Conservation (phyloP, 1,284 basidiomycete species). For the Phenoliferia sp. region DNA sequence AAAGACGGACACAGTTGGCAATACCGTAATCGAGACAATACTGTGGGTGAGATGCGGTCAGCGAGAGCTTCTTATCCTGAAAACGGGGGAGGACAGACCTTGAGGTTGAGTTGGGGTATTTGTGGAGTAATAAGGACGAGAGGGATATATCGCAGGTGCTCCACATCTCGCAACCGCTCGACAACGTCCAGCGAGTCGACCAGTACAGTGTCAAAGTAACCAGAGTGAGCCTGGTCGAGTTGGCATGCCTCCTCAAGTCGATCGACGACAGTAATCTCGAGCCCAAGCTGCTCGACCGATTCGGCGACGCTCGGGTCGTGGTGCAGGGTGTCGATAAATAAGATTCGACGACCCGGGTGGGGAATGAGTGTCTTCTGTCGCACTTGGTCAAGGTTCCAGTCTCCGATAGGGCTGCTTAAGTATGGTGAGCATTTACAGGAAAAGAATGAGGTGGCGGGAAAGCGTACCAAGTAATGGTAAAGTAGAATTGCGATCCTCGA, state of each 20-base stretch:
- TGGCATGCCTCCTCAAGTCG: slow-evolving; percentile 64
- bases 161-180: slow-evolving; percentile 82
- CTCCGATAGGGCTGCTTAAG: slow-evolving; percentile 22
- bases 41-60: slow-evolving; percentile 7
- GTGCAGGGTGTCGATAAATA: slow-evolving; percentile 82
- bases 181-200: slow-evolving; percentile 83
- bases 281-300: slow-evolving; percentile 73
- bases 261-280: slow-evolving; percentile 73
- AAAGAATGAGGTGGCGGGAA: not conserved
- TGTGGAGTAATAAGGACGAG: slow-evolving; percentile 83
- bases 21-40: slow-evolving; percentile 54
- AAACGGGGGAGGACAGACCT: slow-evolving; percentile 13
- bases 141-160: slow-evolving; percentile 92
- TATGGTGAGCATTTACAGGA: not conserved
- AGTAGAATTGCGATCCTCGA: slow-evolving; percentile 94
- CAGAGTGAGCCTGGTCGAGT: slow-evolving; percentile 52
- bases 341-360: slow-evolving; percentile 57
- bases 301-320: slow-evolving; percentile 73
- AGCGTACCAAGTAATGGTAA: slow-evolving; percentile 72
- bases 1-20: slow-evolving; percentile 58
- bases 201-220: slow-evolving; percentile 92
- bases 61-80: not conserved
- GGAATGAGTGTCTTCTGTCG: slow-evolving; percentile 36
- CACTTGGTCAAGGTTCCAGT: slow-evolving; percentile 36
- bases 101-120: slow-evolving; percentile 40